Conservation (phyloP, 2,329 filamentous ascomycete species). For the Alternaria infectoria region DNA sequence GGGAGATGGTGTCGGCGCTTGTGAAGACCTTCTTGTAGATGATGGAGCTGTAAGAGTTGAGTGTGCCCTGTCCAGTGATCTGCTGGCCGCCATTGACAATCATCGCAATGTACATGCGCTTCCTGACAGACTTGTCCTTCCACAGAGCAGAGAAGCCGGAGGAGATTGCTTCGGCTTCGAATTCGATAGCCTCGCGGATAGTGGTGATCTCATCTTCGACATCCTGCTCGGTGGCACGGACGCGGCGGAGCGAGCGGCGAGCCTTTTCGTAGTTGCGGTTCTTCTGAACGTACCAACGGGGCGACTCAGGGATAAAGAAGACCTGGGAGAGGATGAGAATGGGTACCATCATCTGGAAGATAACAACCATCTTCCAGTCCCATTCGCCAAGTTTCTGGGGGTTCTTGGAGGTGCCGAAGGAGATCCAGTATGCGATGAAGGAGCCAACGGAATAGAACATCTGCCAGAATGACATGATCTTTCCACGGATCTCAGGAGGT, state of each 20-base stretch:
- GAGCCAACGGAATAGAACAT: constrained; percentile 69
- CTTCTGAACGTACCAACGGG: constrained; percentile 71
- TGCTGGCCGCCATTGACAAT: constrained; percentile 75
- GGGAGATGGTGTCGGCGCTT: constrained; percentile 61
- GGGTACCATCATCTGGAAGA: constrained; percentile 75
- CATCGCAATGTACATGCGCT: constrained; percentile 69
- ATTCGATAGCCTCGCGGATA: constrained; percentile 73
- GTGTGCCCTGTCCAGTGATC: constrained; percentile 73
- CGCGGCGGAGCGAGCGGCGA: constrained; percentile 61
- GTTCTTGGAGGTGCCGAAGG: constrained; percentile 67
- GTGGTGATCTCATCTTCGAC: constrained; percentile 70
- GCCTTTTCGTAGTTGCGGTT: constrained; percentile 67
- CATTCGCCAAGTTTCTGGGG: constrained; percentile 66
- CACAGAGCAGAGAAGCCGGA: constrained; percentile 69
- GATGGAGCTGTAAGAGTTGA: constrained; percentile 75
- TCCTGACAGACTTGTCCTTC: constrained; percentile 72
- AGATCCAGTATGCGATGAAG: constrained; percentile 69
- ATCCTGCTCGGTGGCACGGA: constrained; percentile 69
- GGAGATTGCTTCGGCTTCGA: constrained; percentile 72
- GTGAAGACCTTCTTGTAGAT: constrained; percentile 76
- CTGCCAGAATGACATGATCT: constrained; percentile 74
- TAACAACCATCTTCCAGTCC: constrained; percentile 76
- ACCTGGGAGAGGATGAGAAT: constrained; percentile 66
- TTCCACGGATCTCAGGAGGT: constrained; percentile 68
- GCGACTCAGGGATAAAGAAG: constrained; percentile 69